These are phyloP conservation scores for Candolleomyces aberdarensis DNA, from an alignment of 768 basidiomycete species.

Conservation along the genomic window DNA sequence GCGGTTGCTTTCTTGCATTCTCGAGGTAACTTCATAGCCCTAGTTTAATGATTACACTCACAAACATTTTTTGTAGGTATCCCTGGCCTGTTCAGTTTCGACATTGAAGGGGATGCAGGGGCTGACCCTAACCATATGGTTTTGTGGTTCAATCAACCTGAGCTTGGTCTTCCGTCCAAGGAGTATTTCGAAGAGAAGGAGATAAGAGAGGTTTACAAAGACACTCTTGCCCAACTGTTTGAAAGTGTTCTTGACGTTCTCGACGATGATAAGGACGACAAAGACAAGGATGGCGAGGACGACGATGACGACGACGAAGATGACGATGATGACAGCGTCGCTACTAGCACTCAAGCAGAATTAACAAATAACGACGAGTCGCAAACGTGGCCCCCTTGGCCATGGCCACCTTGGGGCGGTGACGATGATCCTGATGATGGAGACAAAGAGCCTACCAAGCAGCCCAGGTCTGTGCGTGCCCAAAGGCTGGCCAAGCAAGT, in stretches of 20 bases:
- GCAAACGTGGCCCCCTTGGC: constrained; percentile 74
- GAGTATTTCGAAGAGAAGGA: constrained; percentile 86
- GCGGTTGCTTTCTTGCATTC: constrained; percentile 87
- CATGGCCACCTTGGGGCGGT: constrained; percentile 81
- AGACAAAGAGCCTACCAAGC: constrained; percentile 35
- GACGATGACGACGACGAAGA: constrained; percentile 38
- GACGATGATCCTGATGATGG: constrained; percentile 36
- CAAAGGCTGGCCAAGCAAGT: constrained; percentile 67
- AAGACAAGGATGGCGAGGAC: constrained; percentile 26
- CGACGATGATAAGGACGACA: constrained; percentile 48
- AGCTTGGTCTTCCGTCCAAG: constrained; percentile 85
- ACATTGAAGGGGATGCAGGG: constrained; percentile 85
- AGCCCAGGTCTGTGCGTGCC: constrained; percentile 44
- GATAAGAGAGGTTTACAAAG: constrained; percentile 66
- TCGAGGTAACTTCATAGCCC: constrained; percentile 48
- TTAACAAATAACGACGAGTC: constrained; percentile 35
- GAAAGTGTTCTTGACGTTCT: constrained; percentile 48
- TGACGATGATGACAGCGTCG: constrained; percentile 15
- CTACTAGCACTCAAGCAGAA: constrained; percentile 6
- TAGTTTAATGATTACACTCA: not conserved
- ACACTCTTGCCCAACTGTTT: constrained; percentile 67
- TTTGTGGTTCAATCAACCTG: constrained; percentile 81
- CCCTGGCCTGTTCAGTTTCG: constrained; percentile 72
- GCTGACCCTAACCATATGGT: constrained; percentile 83
- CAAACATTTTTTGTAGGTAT: constrained; percentile 47